Percentiles rank a stretch among this genome's conserved stretches.
Evolutionary conservation across 805 yeast genomes (phyloP).

Genomic region (Ogataea nakhonphanomensis): DNA sequence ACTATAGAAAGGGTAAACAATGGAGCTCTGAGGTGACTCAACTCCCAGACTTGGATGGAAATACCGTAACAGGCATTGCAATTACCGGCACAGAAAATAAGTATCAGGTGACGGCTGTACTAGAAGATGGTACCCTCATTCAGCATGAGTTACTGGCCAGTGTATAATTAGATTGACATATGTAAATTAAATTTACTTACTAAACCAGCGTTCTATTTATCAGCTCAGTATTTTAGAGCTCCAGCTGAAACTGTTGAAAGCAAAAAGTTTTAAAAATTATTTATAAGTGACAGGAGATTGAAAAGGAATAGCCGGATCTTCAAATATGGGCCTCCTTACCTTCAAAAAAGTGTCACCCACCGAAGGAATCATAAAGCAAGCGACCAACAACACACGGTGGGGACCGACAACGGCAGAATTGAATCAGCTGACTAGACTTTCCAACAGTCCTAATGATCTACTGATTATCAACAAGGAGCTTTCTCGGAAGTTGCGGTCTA

Average conservation of each 20-base stretch:
- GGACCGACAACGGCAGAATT: constrained; percentile 56
- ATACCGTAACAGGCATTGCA: not conserved
- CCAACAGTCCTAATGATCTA: constrained; percentile 39
- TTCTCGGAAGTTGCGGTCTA: constrained; percentile 37
- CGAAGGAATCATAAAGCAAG: constrained; percentile 34
- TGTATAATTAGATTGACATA: not conserved
- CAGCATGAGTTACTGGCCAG: not conserved
- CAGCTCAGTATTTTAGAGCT: not conserved
- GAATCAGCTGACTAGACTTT: constrained; percentile 46
- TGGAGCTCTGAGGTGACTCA: constrained; percentile 15
- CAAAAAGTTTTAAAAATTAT: not conserved
- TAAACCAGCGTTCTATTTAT: no score
- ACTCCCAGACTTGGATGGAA: not conserved
- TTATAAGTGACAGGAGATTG: constrained; percentile 13
- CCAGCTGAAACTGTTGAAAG: not conserved
- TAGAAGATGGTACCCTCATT: constrained; percentile 1
- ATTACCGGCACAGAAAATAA: not conserved
- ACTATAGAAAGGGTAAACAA: constrained; percentile 21
- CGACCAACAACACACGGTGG: constrained; percentile 46
- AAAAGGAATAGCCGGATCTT: constrained; percentile 13
- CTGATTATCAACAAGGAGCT: constrained; percentile 39
- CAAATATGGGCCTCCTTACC: constrained; percentile 18
- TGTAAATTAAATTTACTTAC: not conserved
- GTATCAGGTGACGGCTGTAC: not conserved
- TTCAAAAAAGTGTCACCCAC: constrained; percentile 30